A percentile compares a stretch with the other conserved stretches of the same genome.
phyloP scores from a whole-genome alignment of 2,329 filamentous ascomycete species.

The Epicoccum nigrum region DNA sequence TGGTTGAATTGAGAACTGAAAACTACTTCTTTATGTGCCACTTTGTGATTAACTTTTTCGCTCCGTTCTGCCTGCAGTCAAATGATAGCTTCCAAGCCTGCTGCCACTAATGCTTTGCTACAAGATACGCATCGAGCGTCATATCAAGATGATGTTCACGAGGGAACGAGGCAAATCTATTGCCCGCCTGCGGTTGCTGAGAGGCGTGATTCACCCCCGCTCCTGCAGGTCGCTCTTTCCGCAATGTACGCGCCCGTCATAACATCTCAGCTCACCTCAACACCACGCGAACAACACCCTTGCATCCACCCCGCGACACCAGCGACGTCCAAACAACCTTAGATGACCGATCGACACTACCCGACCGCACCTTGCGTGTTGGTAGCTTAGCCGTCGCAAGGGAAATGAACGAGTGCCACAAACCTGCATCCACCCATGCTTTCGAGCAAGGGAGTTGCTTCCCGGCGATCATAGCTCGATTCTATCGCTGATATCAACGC shows the following conservation, averaged over 20 bases:
- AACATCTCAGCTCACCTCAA: neutral
- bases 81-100: too few relatives aligned
- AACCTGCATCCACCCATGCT: conserved; percentile 9
- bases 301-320: neutral
- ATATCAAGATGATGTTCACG: too few relatives aligned
- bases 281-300: neutral
- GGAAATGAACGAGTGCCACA: conserved; percentile 14
- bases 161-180: too few relatives aligned
- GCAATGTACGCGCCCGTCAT: neutral
- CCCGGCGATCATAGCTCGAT: conserved; percentile 10
- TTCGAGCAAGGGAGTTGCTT: neutral
- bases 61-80: neutral
- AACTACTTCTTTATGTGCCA: neutral
- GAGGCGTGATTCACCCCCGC: neutral
- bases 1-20: conserved; percentile 31
- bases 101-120: too few relatives aligned
- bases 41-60: neutral
- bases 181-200: too few relatives aligned
- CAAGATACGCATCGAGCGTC: too few relatives aligned
- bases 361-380: conserved; percentile 3
- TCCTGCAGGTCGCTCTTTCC: neutral
- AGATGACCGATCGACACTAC: conserved; percentile 7
- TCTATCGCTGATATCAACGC: too few relatives aligned
- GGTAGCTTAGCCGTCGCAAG: conserved; percentile 6
- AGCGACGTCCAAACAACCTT: conserved; percentile 14